A percentile compares a stretch with the other conserved stretches of the same genome.
phyloP scores from a whole-genome alignment of 2,329 filamentous ascomycete species.

The Teratosphaeria zuluensis region DNA sequence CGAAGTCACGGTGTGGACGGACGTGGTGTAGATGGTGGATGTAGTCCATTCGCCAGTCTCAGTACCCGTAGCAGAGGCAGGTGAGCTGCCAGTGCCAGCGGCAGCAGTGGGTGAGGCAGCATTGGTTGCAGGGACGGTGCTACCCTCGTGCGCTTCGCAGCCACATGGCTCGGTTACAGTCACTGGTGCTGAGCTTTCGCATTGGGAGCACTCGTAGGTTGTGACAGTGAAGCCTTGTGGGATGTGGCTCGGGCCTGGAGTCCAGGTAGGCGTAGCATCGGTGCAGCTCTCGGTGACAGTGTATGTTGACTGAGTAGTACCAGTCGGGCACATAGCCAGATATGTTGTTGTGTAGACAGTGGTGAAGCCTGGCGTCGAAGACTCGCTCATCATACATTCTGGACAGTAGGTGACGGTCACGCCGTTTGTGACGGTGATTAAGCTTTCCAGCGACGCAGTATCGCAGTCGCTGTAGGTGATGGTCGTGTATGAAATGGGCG shows the following conservation, averaged over 20 bases:
- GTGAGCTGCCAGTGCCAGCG: not conserved
- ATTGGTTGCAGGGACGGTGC: slow-evolving; percentile 7
- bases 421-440: slow-evolving; percentile 27
- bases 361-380: slow-evolving; percentile 16
- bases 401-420: slow-evolving; percentile 29
- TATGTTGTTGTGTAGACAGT: slow-evolving; percentile 29
- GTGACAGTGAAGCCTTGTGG: slow-evolving; percentile 27
- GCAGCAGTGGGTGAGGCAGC: not conserved
- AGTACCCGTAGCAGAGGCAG: not conserved
- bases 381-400: slow-evolving; percentile 16
- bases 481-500: slow-evolving; percentile 21
- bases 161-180: slow-evolving; percentile 29
- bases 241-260: slow-evolving; percentile 22
- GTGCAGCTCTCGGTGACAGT: slow-evolving; percentile 29
- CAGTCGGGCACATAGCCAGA: slow-evolving; percentile 25
- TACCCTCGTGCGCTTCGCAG: slow-evolving; percentile 21
- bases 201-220: slow-evolving; percentile 24
- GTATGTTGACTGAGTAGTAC: slow-evolving; percentile 23
- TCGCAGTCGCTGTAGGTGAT: slow-evolving; percentile 26
- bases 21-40: not conserved
- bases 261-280: slow-evolving; percentile 25
- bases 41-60: not conserved
- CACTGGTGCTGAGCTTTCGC: slow-evolving; percentile 19
- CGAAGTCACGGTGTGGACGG: slow-evolving; percentile 1
- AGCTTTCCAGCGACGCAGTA: slow-evolving; percentile 17